Conservation (phyloP, 345 rosid species). For the Viola odorata region DNA sequence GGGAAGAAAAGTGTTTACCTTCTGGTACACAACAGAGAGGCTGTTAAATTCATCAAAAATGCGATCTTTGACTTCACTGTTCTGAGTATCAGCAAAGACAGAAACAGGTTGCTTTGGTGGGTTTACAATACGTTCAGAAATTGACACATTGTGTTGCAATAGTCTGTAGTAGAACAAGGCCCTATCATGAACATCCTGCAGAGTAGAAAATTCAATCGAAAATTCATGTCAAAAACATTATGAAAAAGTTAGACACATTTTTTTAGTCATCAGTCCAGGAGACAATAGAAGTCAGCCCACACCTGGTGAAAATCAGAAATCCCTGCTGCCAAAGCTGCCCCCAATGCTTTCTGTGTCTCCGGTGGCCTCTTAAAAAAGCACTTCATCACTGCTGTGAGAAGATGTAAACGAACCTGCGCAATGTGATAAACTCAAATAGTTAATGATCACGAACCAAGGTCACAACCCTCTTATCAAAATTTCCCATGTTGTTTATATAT, state of each 20-base stretch:
- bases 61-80: conserved; percentile 93
- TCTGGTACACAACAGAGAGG: conserved; percentile 86
- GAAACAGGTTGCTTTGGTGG: conserved; percentile 99
- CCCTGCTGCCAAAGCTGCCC: conserved; percentile 82
- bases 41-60: conserved; percentile 96
- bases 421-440: conserved; percentile 12
- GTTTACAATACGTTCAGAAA: conserved; percentile 77
- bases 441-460: too few species aligned
- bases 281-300: conserved; percentile 5
- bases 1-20: conserved; percentile 43
- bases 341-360: conserved; percentile 88
- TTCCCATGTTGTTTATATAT: too few species aligned
- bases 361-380: conserved; percentile 96
- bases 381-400: conserved; percentile 90
- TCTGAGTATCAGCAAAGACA: conserved; percentile 94
- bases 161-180: conserved; percentile 97
- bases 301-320: conserved; percentile 92
- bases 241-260: background rate
- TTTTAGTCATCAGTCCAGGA: too few species aligned
- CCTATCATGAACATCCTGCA: conserved; percentile 98
- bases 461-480: too few species aligned
- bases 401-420: conserved; percentile 91
- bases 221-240: background rate
- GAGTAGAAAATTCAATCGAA: background rate
- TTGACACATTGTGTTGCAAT: conserved; percentile 62